phyloP scores from a whole-genome alignment of 768 basidiomycete genomes.

The Exidia glandulosa region DNA sequence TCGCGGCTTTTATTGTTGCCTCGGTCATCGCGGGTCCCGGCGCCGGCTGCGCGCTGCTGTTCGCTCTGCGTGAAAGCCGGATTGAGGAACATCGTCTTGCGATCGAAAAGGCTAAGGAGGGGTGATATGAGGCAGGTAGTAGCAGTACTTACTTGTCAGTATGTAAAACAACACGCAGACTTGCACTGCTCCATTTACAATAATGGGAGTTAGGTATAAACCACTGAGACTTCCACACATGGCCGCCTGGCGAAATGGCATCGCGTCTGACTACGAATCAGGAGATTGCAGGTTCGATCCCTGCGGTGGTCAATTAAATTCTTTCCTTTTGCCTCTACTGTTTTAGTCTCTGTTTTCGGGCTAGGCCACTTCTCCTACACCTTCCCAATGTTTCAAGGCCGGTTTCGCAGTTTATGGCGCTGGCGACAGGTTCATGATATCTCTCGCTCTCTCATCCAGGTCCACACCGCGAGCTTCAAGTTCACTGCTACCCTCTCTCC shows the following conservation, averaged over 20 bases:
- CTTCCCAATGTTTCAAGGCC: no score
- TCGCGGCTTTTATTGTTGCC: not conserved
- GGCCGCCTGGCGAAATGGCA: conserved; percentile 76
- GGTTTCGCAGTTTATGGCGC: no score
- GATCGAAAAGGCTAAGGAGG: not conserved
- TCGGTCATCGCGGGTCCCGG: not conserved
- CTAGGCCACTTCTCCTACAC: not conserved
- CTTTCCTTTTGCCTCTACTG: conserved; percentile 11
- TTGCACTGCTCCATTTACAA: not conserved
- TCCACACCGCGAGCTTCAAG: no score
- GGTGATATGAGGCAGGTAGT: not conserved
- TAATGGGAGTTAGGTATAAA: not conserved
- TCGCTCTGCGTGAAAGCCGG: not conserved
- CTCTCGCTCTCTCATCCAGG: no score
- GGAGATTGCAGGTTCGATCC: conserved; percentile 96
- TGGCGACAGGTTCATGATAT: no score
- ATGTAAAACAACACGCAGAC: not conserved
- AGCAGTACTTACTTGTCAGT: not conserved
- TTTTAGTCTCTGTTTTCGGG: not conserved
- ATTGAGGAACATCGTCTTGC: not conserved
- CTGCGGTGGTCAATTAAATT: conserved; percentile 71
- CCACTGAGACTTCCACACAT: not conserved
- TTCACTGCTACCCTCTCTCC: no score
- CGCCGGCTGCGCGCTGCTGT: not conserved
- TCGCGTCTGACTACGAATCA: conserved; percentile 95